Evolutionary conservation across 2,329 filamentous ascomycete species (phyloP), one percentile per base, ranked within the genome.

Genomic region (Dichotomopilus funicola): DNA sequence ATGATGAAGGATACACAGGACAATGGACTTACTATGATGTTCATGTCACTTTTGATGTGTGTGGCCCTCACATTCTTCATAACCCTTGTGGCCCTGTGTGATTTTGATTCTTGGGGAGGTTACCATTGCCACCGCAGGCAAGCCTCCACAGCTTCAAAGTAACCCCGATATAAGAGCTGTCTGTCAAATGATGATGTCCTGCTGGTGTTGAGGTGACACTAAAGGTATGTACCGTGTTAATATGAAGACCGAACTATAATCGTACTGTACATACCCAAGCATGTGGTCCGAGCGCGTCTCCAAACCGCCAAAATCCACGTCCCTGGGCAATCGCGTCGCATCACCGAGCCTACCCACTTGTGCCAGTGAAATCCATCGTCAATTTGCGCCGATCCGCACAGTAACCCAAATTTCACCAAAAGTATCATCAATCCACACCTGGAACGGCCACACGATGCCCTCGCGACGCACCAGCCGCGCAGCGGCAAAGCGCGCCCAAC

Each of bases 401-500:
- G 36, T 35, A 27, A 47, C 42, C 36, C 36, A 37, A 38, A 42
- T 34, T 8, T n/a, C 33, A 2, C 10, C 10, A 41, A 41, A 49
- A 54, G 31, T 8, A 8, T 13, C 27, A 45, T 57, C 37, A 50
- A 35, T 49, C 53, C 41, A 38, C 41, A 37, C 13, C 33, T 11
- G 33, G 4, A 47, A 35, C 8, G 11, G 11, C 38, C 49, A 42
- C 9, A 56, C 43, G 9, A 63, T 61, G 60, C 51, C 56, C 27
- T 52, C 56, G 40, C 59, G 60, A 43, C 69, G 73, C 49, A 74
- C 73, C 27, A 71, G 72, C 57, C 72, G 73, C 56, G 73, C 73
- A 34, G 73, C 73, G 46, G 73, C 73, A 44, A 71, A 73, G 62
- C 71, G 72, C 54, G 73, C 73, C 33, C 72, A 72, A 43, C 70